Evolutionary conservation across 805 yeast species (phyloP), one percentile per base, ranked within the genome.

Genomic region (Nakazawaea laoshanensis): DNA sequence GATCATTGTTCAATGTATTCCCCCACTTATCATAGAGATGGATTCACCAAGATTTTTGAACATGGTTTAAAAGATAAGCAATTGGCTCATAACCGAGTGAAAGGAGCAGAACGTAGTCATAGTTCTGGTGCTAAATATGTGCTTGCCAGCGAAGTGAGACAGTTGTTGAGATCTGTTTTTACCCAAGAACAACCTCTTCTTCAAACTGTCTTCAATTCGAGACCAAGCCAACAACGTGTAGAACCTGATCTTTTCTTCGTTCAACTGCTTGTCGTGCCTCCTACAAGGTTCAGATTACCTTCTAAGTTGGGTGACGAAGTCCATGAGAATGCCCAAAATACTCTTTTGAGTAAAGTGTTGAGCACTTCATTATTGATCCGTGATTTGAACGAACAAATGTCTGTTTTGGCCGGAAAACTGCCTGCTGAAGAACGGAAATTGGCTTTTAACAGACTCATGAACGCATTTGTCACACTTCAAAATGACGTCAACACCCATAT

Each of bases 221-320:
- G 86, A 57, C 95, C 96, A 16, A 51, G 62, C 16, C 64, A 55
- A 36, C 63, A 65, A 22, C 49, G 53, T 17, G 63, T 67, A 7
- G 48, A 59, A 3, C 81, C 95, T 13, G 96, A 89, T 50, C 70
- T 85, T 67, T 92, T 94, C 56, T 94, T 92, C 64, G 69, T 86
- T 46, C 88, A 85, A 45, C 77, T 86, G 4, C 63, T 92, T 38
- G 79, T 87, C 25, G 97, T 94, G 24, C 98, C 99, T 23, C 88
- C 98, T 32, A 94, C 97, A 2, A 71, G 97, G 56, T 92, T 92
- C 67, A 74, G 99, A 56, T 69, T 88, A 45, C 98, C 99, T n/a
- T 80, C 95, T 11, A 88, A 88, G 57, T 66, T 92, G 38, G 98
- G 98, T 36, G 99, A 92, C 36, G 96, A 86, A 55, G 73, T 89